These are phyloP conservation scores for Aspergillus thermomutatus DNA, from an alignment of 2,329 filamentous ascomycete genomes.

Conservation along the genomic window DNA sequence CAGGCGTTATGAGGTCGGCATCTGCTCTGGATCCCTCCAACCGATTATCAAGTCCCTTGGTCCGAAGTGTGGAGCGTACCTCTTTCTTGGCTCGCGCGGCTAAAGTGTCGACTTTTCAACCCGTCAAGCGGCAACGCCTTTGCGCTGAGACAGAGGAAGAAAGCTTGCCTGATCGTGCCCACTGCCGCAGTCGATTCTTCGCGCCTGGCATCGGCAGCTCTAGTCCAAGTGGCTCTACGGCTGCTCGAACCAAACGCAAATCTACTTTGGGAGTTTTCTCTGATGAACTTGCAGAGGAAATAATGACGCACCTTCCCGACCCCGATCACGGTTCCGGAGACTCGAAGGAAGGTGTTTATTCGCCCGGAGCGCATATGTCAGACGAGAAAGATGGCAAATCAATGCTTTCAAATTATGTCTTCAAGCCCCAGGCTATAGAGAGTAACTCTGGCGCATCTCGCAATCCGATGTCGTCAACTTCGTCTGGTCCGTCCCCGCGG, in stretches of 20 bases:
- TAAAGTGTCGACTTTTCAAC: slow-evolving; percentile 42
- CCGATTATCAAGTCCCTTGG: slow-evolving; percentile 39
- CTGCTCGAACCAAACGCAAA: slow-evolving; percentile 39
- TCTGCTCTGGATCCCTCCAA: slow-evolving; percentile 34
- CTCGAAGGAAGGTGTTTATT: not conserved
- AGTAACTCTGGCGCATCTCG: not conserved
- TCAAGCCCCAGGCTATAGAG: not conserved
- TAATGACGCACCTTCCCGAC: slow-evolving; percentile 46
- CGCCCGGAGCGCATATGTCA: not conserved
- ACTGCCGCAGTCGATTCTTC: slow-evolving; percentile 50
- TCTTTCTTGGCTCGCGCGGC: slow-evolving; percentile 39
- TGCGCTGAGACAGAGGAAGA: slow-evolving; percentile 47
- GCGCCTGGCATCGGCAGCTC: slow-evolving; percentile 25
- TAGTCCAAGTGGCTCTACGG: slow-evolving; percentile 40
- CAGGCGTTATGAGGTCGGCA: slow-evolving; percentile 32
- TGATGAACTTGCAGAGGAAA: slow-evolving; percentile 51
- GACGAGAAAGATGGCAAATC: not conserved
- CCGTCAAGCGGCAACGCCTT: slow-evolving; percentile 50
- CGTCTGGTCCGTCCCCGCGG: slow-evolving; percentile 1
- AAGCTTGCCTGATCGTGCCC: slow-evolving; percentile 26
- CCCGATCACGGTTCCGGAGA: slow-evolving; percentile 8
- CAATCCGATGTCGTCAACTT: not conserved
- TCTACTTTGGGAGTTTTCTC: slow-evolving; percentile 50
- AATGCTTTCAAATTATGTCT: not conserved
- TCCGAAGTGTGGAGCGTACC: slow-evolving; percentile 39